Percentiles rank a stretch among this genome's conserved stretches.
Conservation (phyloP, 805 yeast species). For the Barnettozyma siamensis region DNA sequence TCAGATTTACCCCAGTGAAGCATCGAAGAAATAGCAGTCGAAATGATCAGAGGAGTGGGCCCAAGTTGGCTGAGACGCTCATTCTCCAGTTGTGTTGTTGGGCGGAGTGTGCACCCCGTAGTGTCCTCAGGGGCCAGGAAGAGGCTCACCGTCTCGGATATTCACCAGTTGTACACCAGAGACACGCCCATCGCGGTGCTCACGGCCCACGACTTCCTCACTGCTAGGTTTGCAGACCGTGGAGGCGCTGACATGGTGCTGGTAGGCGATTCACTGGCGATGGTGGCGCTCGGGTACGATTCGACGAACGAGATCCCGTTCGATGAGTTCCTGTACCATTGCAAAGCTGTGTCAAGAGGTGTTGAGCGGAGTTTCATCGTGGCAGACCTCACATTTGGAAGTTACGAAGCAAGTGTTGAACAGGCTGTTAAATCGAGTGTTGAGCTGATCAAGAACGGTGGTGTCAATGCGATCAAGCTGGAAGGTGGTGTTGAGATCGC, state of each 20-base stretch:
- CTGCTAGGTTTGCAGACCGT: constrained; percentile 62
- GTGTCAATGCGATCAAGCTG: constrained; percentile 70
- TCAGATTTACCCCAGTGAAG: no score
- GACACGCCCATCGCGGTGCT: constrained; percentile 44
- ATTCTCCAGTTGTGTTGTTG: no score
- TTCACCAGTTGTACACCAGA: constrained; percentile 29
- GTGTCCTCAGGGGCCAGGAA: no score
- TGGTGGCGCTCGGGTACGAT: constrained; percentile 80
- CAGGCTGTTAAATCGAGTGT: constrained; percentile 60
- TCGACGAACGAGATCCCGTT: constrained; percentile 71
- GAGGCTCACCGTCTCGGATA: constrained; percentile 32
- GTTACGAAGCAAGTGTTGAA: constrained; percentile 59
- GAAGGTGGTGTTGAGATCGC: constrained; percentile 70
- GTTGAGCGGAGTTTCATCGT: constrained; percentile 58
- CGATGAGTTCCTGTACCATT: constrained; percentile 75
- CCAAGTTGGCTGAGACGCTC: background rate
- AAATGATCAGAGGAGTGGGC: no score
- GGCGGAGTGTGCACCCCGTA: no score
- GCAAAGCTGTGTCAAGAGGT: constrained; percentile 72
- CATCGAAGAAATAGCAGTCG: no score
- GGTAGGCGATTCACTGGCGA: constrained; percentile 90
- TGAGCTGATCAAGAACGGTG: constrained; percentile 44
- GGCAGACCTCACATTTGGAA: constrained; percentile 87
- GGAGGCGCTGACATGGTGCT: constrained; percentile 65
- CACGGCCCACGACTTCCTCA: constrained; percentile 87